Percentiles rank a stretch among this genome's conserved stretches.
Conservation (phyloP, 176 grass and related monocot species). For the Triticum monococcum region DNA sequence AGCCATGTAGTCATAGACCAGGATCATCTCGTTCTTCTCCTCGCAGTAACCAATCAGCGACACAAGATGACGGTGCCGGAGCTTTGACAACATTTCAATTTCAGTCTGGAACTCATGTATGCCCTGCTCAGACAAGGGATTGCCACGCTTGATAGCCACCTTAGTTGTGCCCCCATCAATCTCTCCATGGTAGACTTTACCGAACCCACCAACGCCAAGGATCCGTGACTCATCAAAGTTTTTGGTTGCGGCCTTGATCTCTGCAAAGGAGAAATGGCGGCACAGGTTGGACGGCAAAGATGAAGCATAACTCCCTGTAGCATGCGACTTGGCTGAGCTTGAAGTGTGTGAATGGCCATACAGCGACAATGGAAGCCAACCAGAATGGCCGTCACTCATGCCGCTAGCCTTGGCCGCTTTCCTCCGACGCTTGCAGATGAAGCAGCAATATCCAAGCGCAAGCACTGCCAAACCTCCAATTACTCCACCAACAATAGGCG, state of each 20-base stretch:
- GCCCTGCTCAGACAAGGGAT: slow-evolving; percentile 91
- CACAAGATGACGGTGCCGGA: slow-evolving; percentile 86
- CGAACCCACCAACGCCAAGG: slow-evolving; percentile 90
- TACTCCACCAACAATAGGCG: slow-evolving; percentile 61
- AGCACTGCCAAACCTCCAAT: slow-evolving; percentile 51
- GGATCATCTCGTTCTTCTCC: slow-evolving; percentile 92
- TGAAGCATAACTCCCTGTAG: slow-evolving; percentile 73
- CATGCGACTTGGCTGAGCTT: slow-evolving; percentile 65
- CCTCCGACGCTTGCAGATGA: slow-evolving; percentile 43
- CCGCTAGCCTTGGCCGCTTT: slow-evolving; percentile 55
- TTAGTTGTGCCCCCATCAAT: slow-evolving; percentile 72
- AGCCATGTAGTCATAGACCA: slow-evolving; percentile 92
- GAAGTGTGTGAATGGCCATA: slow-evolving; percentile 83
- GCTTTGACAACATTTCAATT: slow-evolving; percentile 94
- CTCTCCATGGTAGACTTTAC: slow-evolving; percentile 81
- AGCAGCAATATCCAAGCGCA: slow-evolving; percentile 54
- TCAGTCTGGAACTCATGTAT: slow-evolving; percentile 92
- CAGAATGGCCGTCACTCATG: slow-evolving; percentile 76
- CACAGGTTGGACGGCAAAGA: slow-evolving; percentile 89
- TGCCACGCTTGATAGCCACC: slow-evolving; percentile 91
- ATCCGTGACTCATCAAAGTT: slow-evolving; percentile 81
- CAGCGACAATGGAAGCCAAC: slow-evolving; percentile 69
- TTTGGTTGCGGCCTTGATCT: slow-evolving; percentile 83
- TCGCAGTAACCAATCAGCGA: slow-evolving; percentile 90
- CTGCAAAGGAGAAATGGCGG: slow-evolving; percentile 84